Evolutionary conservation across 1,139 yeast genomes (phyloP).

Genomic region (Taphrina deformans): DNA sequence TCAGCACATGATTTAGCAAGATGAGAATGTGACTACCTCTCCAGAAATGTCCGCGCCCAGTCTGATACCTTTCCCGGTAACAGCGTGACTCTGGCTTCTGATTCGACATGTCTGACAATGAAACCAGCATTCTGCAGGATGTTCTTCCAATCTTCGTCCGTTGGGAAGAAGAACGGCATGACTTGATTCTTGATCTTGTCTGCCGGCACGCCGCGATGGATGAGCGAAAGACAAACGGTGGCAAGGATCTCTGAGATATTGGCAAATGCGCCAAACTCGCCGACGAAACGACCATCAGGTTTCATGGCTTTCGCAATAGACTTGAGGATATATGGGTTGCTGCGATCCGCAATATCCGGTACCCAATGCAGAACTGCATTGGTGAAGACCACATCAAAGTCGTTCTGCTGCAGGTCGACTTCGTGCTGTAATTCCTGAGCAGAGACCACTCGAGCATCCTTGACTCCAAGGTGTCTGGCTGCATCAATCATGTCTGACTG

Average conservation of each 20-base stretch:
- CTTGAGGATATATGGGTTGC: constrained; percentile 14
- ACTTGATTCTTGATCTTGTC: constrained; percentile 17
- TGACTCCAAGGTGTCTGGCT: constrained; percentile 17
- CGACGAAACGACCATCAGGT: constrained; percentile 32
- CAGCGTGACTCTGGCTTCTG: constrained; percentile 14
- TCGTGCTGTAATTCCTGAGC: constrained; percentile 9
- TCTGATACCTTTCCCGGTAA: constrained; percentile 18
- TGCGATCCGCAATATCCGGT: constrained; percentile 16
- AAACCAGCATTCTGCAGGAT: constrained; percentile 31
- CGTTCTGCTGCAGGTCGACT: constrained; percentile 9
- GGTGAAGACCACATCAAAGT: constrained; percentile 33
- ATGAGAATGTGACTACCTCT: neutral
- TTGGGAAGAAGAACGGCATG: constrained; percentile 30
- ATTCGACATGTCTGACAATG: constrained; percentile 7
- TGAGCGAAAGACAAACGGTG: constrained; percentile 12
- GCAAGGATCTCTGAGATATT: constrained; percentile 26
- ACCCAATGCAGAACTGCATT: constrained; percentile 36
- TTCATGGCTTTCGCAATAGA: constrained; percentile 26
- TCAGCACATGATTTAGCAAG: neutral
- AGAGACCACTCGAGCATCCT: constrained; percentile 14
- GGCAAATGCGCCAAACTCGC: constrained; percentile 33
- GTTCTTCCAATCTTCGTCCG: constrained; percentile 1
- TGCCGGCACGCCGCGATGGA: constrained; percentile 20
- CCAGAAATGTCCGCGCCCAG: constrained; percentile 16
- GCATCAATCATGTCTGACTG: constrained; percentile 23